Evolutionary conservation across 2,329 filamentous ascomycete species (phyloP).

Genomic region (Neofusicoccum kwambonambiense): DNA sequence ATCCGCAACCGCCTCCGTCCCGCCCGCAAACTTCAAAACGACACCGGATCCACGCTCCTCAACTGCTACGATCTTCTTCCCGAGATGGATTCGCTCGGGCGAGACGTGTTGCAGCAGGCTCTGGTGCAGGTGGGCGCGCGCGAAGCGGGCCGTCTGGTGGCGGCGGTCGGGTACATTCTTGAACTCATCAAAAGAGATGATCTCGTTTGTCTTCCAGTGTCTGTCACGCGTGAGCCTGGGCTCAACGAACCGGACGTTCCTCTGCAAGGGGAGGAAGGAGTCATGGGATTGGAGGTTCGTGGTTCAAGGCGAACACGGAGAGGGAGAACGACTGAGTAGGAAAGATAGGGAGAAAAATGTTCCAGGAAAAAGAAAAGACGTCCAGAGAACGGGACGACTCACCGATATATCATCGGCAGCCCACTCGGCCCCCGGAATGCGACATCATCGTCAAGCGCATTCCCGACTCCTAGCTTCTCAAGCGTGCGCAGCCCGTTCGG

Average conservation of each 20-base stretch:
- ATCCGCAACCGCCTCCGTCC: constrained; percentile 28
- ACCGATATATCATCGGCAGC: constrained; percentile 38
- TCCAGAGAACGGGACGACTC: not conserved
- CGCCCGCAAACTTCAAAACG: constrained; percentile 32
- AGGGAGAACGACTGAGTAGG: not conserved
- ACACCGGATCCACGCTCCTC: constrained; percentile 22
- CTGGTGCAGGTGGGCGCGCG: constrained; percentile 37
- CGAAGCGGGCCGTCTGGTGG: constrained; percentile 38
- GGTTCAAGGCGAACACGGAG: not conserved
- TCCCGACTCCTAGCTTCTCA: constrained; percentile 34
- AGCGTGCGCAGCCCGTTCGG: constrained; percentile 31
- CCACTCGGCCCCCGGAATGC: constrained; percentile 32
- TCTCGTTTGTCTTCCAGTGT: constrained; percentile 40
- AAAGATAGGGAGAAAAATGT: not conserved
- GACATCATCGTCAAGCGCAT: constrained; percentile 34
- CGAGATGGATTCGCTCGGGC: constrained; percentile 31
- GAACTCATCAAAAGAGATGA: constrained; percentile 33
- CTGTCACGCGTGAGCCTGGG: not conserved
- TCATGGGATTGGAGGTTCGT: no score
- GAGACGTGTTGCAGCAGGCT: constrained; percentile 33
- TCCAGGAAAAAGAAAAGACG: not conserved
- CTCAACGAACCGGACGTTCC: not conserved
- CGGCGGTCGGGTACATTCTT: constrained; percentile 30
- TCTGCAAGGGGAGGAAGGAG: not conserved
- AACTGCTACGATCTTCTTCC: constrained; percentile 28